Evolutionary conservation across 2,329 filamentous ascomycete species (phyloP).

Genomic region (Bipolaris gigantea): DNA sequence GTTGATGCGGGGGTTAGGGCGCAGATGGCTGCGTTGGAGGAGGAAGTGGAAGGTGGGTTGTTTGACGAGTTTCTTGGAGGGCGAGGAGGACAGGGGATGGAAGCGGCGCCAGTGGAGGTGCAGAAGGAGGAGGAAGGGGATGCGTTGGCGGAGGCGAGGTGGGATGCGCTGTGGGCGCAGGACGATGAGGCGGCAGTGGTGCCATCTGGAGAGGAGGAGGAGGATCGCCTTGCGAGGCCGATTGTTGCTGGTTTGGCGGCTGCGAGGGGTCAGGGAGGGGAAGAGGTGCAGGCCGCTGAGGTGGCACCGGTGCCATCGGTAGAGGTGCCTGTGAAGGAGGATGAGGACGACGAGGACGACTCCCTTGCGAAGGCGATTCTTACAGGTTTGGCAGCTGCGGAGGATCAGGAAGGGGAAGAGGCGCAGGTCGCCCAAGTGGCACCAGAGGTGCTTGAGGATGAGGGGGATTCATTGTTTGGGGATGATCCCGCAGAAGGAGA

Average conservation of each 20-base stretch:
- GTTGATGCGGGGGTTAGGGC: not conserved
- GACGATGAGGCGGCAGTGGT: not conserved
- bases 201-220: not conserved
- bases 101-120: not conserved
- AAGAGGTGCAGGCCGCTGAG: not conserved
- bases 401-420: not conserved
- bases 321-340: not conserved
- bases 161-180: too few relatives aligned
- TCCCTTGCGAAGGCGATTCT: not conserved
- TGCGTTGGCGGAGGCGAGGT: too few relatives aligned
- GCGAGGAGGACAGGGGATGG: too few relatives aligned
- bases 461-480: not conserved
- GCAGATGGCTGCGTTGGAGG: not conserved
- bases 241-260: not conserved
- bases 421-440: too few relatives aligned
- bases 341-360: not conserved
- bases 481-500: not conserved
- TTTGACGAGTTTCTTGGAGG: not conserved
- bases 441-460: not conserved
- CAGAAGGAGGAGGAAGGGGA: too few relatives aligned
- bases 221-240: not conserved
- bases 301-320: not conserved
- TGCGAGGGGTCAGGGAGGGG: not conserved
- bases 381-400: not conserved
- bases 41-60: not conserved